phyloP scores from a whole-genome alignment of 2,329 filamentous ascomycete species.

The Ambrosiella xylebori region DNA sequence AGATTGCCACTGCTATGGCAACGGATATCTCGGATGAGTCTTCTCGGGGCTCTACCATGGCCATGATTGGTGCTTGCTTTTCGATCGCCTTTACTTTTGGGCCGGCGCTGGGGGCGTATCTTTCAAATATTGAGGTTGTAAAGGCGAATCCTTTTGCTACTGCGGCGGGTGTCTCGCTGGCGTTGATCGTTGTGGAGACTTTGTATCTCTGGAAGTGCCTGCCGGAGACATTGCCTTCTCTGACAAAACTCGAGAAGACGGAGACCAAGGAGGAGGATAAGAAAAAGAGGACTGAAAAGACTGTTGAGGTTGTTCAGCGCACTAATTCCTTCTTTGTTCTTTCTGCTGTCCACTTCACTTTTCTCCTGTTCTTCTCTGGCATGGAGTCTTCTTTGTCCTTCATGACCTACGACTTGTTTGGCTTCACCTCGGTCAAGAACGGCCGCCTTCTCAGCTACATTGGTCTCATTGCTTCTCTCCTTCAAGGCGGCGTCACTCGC shows the following conservation, averaged over 20 bases:
- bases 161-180: conserved; percentile 73
- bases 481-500: conserved; percentile 83
- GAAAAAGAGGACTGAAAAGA: conserved; percentile 16
- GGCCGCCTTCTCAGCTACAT: conserved; percentile 80
- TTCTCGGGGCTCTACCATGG: conserved; percentile 81
- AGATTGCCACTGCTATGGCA: conserved; percentile 88
- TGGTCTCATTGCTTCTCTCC: conserved; percentile 74
- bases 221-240: conserved; percentile 66
- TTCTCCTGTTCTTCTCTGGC: conserved; percentile 91
- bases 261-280: conserved; percentile 17
- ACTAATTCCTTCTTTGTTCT: conserved; percentile 75
- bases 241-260: conserved; percentile 22
- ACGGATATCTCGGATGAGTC: conserved; percentile 84
- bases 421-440: conserved; percentile 61
- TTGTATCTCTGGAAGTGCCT: conserved; percentile 68
- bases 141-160: conserved; percentile 85
- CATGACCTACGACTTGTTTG: conserved; percentile 90
- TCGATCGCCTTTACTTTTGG: conserved; percentile 95
- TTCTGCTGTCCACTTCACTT: conserved; percentile 72
- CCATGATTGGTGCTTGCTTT: conserved; percentile 89
- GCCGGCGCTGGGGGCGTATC: conserved; percentile 73
- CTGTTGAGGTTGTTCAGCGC: conserved; percentile 23
- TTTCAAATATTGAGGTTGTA: conserved; percentile 61
- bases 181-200: conserved; percentile 73
- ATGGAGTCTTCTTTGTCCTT: conserved; percentile 97